Base-by-base conservation (phyloP, 495 filamentous ascomycete species). In the Antarctomyces pellizariae region DNA sequence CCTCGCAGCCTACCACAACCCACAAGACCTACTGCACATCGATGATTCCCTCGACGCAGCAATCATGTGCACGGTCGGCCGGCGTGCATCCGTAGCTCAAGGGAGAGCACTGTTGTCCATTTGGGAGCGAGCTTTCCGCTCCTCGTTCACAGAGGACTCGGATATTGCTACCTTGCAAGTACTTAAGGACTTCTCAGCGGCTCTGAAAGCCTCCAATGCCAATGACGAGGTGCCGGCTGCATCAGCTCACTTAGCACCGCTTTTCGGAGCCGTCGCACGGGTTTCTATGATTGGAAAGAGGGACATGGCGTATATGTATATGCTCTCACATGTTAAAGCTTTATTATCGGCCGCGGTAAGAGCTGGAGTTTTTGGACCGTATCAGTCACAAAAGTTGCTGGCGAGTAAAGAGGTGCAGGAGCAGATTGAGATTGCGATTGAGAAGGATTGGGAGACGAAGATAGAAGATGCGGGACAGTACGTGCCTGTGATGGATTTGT, bases 11-110 rank as follows among this genome's bases (percentile, higher is more conserved):
- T 69, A 84, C 49, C 55, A 62, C 7, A 34, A 61, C 21, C 79
- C 83, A 0, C 28, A 38, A 3, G 33, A 39, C 1, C 49, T 80
- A 7, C 50, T 58, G 13, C 52, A 42, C 0, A 56, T 92, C 10
- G 84, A 93, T 49, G 83, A 92, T 47, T 57, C 62, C 33, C 66
- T 84, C 29, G 89, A 95, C 46, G 84, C 86, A 1, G 67, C 65
- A 3, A 76, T 75, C 5, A 63, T 75, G 19, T 99, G 86, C 53
- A 64, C 77, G 11, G 86, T 99, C 7, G 78, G 74, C 1, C 64
- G 82, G 16, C 64, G 86, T 7, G 82, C 86, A 1, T 82, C 73
- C 32, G 50, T 77, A 25, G 70, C 74, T 0, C 86, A 95, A 44
- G 86, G 86, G 1, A 48, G 76, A 22, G 86, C 86, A 5, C 54